A percentile compares a stretch with the other conserved stretches of the same genome.
These are phyloP conservation scores for Plasmodium ovale DNA, from an alignment of 169 alveolate genomes.

Conservation along the genomic window DNA sequence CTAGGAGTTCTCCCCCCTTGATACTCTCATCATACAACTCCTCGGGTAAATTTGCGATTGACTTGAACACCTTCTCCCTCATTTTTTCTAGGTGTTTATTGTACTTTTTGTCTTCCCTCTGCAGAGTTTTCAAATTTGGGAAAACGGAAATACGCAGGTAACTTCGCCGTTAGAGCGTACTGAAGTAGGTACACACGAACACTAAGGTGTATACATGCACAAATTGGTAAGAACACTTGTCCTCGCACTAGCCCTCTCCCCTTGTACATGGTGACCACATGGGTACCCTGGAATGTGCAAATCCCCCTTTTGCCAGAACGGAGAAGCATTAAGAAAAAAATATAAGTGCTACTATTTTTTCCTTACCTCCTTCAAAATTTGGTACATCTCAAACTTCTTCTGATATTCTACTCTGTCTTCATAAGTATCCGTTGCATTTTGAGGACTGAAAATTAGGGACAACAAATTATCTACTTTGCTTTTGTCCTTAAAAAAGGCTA, in stretches of 20 bases:
- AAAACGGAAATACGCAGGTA: too few relatives aligned
- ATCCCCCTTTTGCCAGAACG: too few relatives aligned
- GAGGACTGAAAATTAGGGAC: slow-evolving; percentile 84
- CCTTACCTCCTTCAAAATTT: slow-evolving; percentile 73
- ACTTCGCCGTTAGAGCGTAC: too few relatives aligned
- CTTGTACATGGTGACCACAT: too few relatives aligned
- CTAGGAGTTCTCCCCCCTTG: slow-evolving; percentile 45
- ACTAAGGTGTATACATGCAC: too few relatives aligned
- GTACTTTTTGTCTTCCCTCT: slow-evolving; percentile 60
- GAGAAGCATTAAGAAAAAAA: too few relatives aligned
- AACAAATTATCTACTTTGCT: slow-evolving; percentile 80
- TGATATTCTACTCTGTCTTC: slow-evolving; percentile 83
- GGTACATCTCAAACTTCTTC: slow-evolving; percentile 75
- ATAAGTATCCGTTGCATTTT: slow-evolving; percentile 78
- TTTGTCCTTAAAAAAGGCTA: slow-evolving; percentile 80
- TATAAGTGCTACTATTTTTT: too few relatives aligned
- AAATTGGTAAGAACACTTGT: too few relatives aligned
- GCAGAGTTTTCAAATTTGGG: not conserved
- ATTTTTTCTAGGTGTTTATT: slow-evolving; percentile 56
- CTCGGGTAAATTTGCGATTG: slow-evolving; percentile 47
- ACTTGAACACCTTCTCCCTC: slow-evolving; percentile 51
- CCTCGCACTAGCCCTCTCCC: too few relatives aligned
- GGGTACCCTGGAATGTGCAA: too few relatives aligned
- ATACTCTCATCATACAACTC: slow-evolving; percentile 74
- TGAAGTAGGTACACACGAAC: too few relatives aligned